Evolutionary conservation across 2,329 filamentous ascomycete species (phyloP).

Genomic region (Onygenales sp.): DNA sequence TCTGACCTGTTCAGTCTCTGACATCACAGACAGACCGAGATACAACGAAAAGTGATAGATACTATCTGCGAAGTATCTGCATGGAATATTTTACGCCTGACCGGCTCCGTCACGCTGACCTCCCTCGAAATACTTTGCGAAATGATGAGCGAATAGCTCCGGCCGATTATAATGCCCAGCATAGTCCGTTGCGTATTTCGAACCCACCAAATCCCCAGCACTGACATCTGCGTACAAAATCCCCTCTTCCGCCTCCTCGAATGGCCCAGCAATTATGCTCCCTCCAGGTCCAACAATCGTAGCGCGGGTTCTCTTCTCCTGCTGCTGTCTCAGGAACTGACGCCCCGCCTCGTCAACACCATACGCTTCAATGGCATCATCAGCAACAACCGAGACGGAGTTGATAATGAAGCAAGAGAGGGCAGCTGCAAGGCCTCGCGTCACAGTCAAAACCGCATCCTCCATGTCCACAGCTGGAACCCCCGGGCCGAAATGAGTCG

Average conservation of each 20-base stretch:
- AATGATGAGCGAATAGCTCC: conserved; percentile 3
- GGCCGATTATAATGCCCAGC: conserved; percentile 3
- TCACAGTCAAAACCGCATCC: neutral
- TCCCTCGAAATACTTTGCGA: conserved; percentile 1
- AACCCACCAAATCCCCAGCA: neutral
- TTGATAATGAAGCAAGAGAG: conserved; percentile 3
- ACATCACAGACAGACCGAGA: neutral
- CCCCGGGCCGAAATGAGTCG: neutral
- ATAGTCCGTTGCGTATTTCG: conserved; percentile 2
- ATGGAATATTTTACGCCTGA: neutral
- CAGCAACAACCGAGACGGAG: neutral
- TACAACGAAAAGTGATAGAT: neutral
- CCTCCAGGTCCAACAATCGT: conserved; percentile 2
- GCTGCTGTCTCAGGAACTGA: neutral
- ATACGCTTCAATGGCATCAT: conserved; percentile 1
- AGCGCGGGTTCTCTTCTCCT: conserved; percentile 1
- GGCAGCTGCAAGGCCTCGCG: neutral
- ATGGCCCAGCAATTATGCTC: neutral
- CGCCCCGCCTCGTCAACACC: neutral
- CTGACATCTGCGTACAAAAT: conserved; percentile 3
- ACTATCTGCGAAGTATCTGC: neutral
- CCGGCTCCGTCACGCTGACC: neutral
- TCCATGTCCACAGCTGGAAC: neutral
- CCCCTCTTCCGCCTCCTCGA: conserved; percentile 1
- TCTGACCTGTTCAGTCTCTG: too few relatives aligned